Conservation (phyloP, 2,329 filamentous ascomycete genomes). For the Penicillium sp. region DNA sequence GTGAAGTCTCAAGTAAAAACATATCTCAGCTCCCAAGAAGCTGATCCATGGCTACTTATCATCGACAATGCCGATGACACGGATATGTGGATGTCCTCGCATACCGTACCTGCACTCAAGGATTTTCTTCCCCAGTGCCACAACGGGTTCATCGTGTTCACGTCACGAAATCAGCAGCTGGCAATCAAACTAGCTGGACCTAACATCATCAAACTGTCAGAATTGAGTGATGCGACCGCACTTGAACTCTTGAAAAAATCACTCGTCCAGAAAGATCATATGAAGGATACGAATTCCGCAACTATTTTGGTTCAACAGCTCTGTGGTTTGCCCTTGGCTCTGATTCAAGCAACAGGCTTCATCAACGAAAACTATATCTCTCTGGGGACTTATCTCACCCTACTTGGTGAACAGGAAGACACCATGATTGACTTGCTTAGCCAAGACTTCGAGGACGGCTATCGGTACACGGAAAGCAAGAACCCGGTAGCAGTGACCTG, state of each 20-base stretch:
- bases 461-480: slow-evolving; percentile 10
- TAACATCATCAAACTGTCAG: slow-evolving; percentile 9
- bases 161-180: slow-evolving; percentile 17
- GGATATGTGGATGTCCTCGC: slow-evolving; percentile 14
- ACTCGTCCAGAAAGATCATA: not conserved
- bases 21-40: slow-evolving; percentile 12
- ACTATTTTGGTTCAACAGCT: slow-evolving; percentile 6
- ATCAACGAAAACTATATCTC: slow-evolving; percentile 12
- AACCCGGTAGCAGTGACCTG: slow-evolving; percentile 16
- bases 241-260: slow-evolving; percentile 2
- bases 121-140: slow-evolving; percentile 15
- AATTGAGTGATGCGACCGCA: slow-evolving; percentile 1
- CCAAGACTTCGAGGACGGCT: slow-evolving; percentile 14
- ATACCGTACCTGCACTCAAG: slow-evolving; percentile 2
- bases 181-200: slow-evolving; percentile 5
- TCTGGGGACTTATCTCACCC: slow-evolving; percentile 3
- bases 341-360: slow-evolving; percentile 14
- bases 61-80: slow-evolving; percentile 29
- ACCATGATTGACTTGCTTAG: slow-evolving; percentile 7
- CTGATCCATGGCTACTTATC: slow-evolving; percentile 23
- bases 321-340: slow-evolving; percentile 13
- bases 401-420: slow-evolving; percentile 7
- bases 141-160: slow-evolving; percentile 21
- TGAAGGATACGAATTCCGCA: not conserved
- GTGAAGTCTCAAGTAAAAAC: slow-evolving; percentile 6